A percentile compares a stretch with the other conserved stretches of the same genome.
Evolutionary conservation across 345 rosid genomes (phyloP).

Genomic region (Corymbia maculata): DNA sequence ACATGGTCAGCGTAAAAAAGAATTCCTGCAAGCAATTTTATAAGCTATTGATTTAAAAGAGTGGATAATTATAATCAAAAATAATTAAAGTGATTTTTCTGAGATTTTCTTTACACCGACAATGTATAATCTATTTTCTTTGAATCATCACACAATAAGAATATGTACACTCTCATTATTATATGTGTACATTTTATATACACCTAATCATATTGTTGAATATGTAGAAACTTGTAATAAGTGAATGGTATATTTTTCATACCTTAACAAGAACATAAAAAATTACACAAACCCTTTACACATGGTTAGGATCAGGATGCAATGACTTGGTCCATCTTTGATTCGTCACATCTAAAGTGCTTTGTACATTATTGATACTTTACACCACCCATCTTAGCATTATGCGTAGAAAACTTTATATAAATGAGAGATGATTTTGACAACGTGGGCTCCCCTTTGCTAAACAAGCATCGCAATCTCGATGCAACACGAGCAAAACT

Average conservation of each 20-base stretch:
- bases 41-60: neutral
- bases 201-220: too few relatives aligned
- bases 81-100: neutral
- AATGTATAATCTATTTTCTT: rapidly evolving
- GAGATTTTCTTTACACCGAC: neutral
- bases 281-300: neutral
- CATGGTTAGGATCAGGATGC: rapidly evolving
- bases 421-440: neutral
- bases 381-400: neutral
- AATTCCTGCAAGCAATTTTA: neutral
- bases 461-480: neutral
- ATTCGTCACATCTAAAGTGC: rapidly evolving
- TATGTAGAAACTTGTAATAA: rapidly evolving
- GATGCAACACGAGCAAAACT: neutral
- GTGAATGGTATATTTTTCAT: neutral
- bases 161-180: neutral
- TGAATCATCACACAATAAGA: rapidly evolving
- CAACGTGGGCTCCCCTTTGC: neutral
- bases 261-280: neutral
- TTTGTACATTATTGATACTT: neutral
- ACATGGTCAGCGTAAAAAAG: neutral
- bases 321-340: neutral
- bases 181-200: rapidly evolving
- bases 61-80: neutral
- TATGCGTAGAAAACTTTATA: neutral